Evolutionary conservation across 176 grass and related monocot genomes (phyloP).

Genomic region (Aegilops longissima): DNA sequence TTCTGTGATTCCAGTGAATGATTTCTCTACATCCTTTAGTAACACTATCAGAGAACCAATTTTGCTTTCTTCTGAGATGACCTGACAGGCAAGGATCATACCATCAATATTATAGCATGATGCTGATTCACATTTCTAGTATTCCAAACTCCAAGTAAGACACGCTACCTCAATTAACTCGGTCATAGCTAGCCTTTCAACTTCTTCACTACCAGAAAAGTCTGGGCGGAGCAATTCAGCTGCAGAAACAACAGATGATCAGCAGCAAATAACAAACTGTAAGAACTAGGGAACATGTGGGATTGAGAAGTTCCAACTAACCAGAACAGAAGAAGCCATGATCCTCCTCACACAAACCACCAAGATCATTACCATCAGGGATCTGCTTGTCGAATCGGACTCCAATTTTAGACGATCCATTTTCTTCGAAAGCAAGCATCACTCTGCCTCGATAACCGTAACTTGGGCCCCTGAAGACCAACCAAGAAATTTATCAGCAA

Average conservation of each 20-base stretch:
- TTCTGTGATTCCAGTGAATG: constrained; percentile 80
- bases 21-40: constrained; percentile 96
- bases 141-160: constrained; percentile 6
- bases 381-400: constrained; percentile 96
- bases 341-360: constrained; percentile 94
- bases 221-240: constrained; percentile 85
- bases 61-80: constrained; percentile 92
- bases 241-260: constrained; percentile 31
- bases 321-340: constrained; percentile 97
- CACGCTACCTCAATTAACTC: constrained; percentile 84
- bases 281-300: constrained; percentile 21
- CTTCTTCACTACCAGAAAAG: constrained; percentile 52
- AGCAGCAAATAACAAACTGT: constrained; percentile 27
- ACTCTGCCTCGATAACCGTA: constrained; percentile 86
- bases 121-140: neutral
- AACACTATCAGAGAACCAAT: constrained; percentile 83
- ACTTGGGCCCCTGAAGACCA: constrained; percentile 74
- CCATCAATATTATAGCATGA: constrained; percentile 16
- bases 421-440: constrained; percentile 97
- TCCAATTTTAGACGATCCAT: constrained; percentile 94
- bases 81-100: constrained; percentile 51
- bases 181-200: constrained; percentile 79
- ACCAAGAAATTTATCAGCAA: constrained; percentile 5
- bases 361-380: constrained; percentile 96
- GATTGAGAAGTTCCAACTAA: constrained; percentile 46